Evolutionary conservation across 2,329 filamentous ascomycete genomes (phyloP).

Genomic region (Chaetoscypha palmicola): DNA sequence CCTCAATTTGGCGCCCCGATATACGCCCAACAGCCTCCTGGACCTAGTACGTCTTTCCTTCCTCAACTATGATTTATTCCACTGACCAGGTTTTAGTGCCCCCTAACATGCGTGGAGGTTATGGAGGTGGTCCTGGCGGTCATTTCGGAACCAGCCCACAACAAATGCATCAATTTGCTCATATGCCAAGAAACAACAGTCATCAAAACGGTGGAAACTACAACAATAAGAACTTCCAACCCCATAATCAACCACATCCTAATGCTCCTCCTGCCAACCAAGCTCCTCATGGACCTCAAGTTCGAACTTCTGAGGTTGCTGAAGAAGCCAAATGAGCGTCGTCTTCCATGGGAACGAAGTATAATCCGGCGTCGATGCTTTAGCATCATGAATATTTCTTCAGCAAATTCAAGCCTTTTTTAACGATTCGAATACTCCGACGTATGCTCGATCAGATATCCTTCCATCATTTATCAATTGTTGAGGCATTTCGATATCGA

Average conservation of each 20-base stretch:
- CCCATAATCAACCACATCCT: conserved; percentile 31
- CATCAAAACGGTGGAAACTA: conserved; percentile 44
- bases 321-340: conserved; percentile 43
- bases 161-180: conserved; percentile 49
- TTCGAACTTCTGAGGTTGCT: conserved; percentile 33
- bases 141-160: conserved; percentile 62
- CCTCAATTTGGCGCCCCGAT: conserved; percentile 49
- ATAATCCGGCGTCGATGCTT: conserved; percentile 27
- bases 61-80: no score
- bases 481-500: conserved; percentile 26
- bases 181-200: conserved; percentile 47
- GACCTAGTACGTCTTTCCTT: conserved; percentile 65
- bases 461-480: conserved; percentile 17
- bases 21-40: conserved; percentile 62
- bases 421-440: no score
- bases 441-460: no score
- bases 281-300: conserved; percentile 33
- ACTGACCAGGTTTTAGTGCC: no score
- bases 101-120: conserved; percentile 48
- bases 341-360: conserved; percentile 6
- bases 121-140: conserved; percentile 52
- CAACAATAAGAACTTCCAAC: conserved; percentile 44
- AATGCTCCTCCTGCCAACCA: conserved; percentile 35
- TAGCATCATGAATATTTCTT: conserved; percentile 24
- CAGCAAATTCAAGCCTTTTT: no score